Evolutionary conservation across 805 yeast species (phyloP).

Genomic region (Saccharomyces kudriavzevii): DNA sequence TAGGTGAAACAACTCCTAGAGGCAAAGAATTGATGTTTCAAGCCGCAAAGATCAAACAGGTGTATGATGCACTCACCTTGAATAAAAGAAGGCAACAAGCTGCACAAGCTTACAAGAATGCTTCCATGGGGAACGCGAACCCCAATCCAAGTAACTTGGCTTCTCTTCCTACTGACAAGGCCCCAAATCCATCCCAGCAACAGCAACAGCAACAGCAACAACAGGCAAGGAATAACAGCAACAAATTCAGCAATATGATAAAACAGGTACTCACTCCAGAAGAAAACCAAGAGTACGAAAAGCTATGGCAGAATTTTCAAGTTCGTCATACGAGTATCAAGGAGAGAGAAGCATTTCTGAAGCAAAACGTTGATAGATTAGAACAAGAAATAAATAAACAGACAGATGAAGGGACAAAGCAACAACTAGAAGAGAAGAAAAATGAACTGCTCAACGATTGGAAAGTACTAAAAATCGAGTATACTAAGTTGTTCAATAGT

Average conservation of each 20-base stretch:
- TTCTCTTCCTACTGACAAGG: constrained; percentile 1
- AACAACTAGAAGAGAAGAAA: constrained; percentile 23
- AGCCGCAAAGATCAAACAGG: constrained; percentile 56
- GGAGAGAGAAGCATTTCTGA: constrained; percentile 24
- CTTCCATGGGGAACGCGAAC: constrained; percentile 8
- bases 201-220: constrained; percentile 4
- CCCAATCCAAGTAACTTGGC: neutral
- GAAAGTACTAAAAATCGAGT: constrained; percentile 21
- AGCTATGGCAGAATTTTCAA: constrained; percentile 22
- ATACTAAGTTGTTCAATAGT: constrained; percentile 21
- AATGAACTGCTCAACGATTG: constrained; percentile 21
- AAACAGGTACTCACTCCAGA: constrained; percentile 26
- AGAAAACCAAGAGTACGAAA: constrained; percentile 25
- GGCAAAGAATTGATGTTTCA: constrained; percentile 56
- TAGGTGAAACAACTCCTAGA: constrained; percentile 50
- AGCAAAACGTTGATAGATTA: constrained; percentile 26
- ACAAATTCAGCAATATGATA: constrained; percentile 21
- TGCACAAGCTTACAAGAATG: constrained; percentile 18
- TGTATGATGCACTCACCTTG: constrained; percentile 47
- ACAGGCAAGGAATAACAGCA: constrained; percentile 7
- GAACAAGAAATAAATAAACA: constrained; percentile 24
- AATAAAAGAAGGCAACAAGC: constrained; percentile 28
- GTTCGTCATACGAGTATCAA: constrained; percentile 25
- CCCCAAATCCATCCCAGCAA: neutral
- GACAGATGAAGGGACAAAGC: constrained; percentile 18